These are phyloP conservation scores for Rhizophora mangle DNA, from an alignment of 345 rosid genomes.

Conservation along the genomic window DNA sequence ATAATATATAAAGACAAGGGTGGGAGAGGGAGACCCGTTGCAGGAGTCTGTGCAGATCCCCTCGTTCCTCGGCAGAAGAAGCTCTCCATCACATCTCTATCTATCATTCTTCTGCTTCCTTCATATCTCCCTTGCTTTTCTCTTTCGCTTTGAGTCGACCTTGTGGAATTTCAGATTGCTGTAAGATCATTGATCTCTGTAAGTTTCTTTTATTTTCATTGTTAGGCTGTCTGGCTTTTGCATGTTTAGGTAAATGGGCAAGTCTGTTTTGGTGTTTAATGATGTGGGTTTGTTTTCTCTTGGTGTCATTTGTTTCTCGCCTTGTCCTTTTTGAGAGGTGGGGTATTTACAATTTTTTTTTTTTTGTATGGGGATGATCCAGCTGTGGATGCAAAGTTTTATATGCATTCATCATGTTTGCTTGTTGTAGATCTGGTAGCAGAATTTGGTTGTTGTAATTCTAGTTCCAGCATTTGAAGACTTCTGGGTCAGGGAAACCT, in stretches of 20 bases:
- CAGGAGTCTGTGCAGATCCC: background rate
- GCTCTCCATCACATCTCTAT: background rate
- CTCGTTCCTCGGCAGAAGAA: background rate
- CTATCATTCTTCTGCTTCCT: background rate
- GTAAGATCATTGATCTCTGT: background rate
- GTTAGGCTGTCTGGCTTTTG: background rate
- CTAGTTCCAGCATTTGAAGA: background rate
- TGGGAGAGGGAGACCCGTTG: background rate
- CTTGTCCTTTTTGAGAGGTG: background rate
- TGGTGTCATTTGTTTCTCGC: no score
- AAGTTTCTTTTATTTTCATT: background rate
- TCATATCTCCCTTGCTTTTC: no score
- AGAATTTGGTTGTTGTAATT: background rate
- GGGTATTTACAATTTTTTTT: background rate
- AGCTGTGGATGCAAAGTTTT: background rate
- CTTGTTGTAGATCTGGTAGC: conserved; percentile 3
- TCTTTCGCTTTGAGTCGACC: no score
- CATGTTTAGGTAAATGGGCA: background rate
- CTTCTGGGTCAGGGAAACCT: background rate
- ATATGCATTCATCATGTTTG: background rate
- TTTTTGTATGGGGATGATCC: background rate
- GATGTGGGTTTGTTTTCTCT: background rate
- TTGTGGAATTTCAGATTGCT: no score
- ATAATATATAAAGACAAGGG: background rate
- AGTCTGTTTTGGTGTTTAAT: conserved; percentile 2